Conservation (phyloP, 2,329 filamentous ascomycete species). For the Daldinia sp. region DNA sequence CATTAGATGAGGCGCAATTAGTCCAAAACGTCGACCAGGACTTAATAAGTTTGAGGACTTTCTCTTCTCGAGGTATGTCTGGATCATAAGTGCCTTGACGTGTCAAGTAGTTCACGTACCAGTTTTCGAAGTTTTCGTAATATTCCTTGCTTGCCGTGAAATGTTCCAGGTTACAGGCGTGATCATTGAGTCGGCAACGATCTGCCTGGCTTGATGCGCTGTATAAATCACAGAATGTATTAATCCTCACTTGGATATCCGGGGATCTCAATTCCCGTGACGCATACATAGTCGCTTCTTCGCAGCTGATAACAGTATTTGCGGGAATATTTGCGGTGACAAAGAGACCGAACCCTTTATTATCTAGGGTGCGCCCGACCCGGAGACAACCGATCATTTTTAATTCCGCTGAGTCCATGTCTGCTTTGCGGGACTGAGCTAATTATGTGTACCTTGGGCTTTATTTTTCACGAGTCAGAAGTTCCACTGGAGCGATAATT, state of each 20-base stretch:
- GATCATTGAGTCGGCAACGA: not conserved
- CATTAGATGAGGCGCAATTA: not conserved
- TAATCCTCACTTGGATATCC: not conserved
- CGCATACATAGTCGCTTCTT: not conserved
- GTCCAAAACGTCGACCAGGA: not conserved
- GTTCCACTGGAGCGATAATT: not conserved
- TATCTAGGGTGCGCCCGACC: not conserved
- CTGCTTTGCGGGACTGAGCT: too few relatives aligned
- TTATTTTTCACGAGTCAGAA: not conserved
- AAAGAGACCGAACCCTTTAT: not conserved
- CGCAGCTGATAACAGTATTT: not conserved
- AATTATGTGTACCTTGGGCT: not conserved
- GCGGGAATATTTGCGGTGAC: not conserved
- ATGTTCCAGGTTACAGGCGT: not conserved
- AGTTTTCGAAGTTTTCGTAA: not conserved
- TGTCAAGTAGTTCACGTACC: not conserved
- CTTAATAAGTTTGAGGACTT: not conserved
- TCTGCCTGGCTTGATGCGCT: not conserved
- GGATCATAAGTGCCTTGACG: not conserved
- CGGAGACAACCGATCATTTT: not conserved
- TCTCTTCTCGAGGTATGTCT: not conserved
- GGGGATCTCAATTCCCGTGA: not conserved
- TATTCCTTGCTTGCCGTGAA: not conserved
- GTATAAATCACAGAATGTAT: not conserved
- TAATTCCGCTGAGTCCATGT: not conserved